Conservation (phyloP, 2,329 filamentous ascomycete species). For the Fusarium redolens region DNA sequence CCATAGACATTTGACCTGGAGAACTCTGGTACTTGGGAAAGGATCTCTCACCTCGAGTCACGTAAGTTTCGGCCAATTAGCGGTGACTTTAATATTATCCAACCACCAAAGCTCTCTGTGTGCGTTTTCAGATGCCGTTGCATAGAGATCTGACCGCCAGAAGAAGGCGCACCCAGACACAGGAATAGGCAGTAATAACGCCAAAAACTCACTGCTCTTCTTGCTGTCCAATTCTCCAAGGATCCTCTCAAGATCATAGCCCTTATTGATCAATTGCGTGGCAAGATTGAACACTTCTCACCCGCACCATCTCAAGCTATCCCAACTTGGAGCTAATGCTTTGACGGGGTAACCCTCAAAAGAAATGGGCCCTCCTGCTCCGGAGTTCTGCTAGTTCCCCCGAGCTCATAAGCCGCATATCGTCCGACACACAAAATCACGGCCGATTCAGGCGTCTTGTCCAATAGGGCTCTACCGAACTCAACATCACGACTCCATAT, state of each 20-base stretch:
- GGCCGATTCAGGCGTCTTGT: constrained; percentile 19
- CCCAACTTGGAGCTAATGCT: constrained; percentile 21
- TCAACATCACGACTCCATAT: constrained; percentile 6
- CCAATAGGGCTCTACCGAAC: constrained; percentile 20
- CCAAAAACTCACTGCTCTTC: neutral
- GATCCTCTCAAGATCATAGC: neutral
- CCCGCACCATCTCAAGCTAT: constrained; percentile 18
- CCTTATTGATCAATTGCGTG: constrained; percentile 7
- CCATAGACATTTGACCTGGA: constrained; percentile 4
- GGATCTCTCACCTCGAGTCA: constrained; percentile 33
- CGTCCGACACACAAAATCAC: constrained; percentile 11
- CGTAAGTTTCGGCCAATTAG: constrained; percentile 25
- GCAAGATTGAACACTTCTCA: constrained; percentile 13
- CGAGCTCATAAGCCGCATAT: constrained; percentile 23
- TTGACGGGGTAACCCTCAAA: constrained; percentile 21
- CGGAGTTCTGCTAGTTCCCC: constrained; percentile 32
- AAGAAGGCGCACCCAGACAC: neutral
- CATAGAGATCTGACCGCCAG: constrained; percentile 5
- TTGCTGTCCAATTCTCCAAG: neutral
- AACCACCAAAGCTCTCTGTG: constrained; percentile 24
- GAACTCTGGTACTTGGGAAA: constrained; percentile 13
- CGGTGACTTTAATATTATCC: constrained; percentile 1
- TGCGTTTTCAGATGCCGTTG: constrained; percentile 10
- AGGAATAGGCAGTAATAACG: neutral
- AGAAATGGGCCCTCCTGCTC: constrained; percentile 6